Base-by-base conservation (phyloP, 495 filamentous ascomycete genomes). In the Podospora australis region DNA sequence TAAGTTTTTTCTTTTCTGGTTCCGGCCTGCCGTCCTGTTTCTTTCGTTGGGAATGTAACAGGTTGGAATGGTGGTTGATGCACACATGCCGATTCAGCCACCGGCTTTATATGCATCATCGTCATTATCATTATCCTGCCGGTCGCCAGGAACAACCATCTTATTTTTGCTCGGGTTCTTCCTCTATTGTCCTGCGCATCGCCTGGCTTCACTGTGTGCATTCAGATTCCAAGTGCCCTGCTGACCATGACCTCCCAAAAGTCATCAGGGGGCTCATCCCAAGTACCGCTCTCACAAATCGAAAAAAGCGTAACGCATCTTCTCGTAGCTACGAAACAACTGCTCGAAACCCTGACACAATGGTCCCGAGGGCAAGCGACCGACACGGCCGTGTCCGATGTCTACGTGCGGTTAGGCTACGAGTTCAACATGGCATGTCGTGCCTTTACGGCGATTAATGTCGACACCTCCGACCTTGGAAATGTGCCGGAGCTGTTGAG, bases 381-480 rank as follows among this genome's bases (percentile, higher is more conserved):
- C 42, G 92, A 98, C 66, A 85, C 81, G 30, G 87, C 96, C 57
- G 92, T 98, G 29, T 96, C 90, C 22, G 92, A 98, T 65, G 92
- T 98, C 53, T 98, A 98, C 63, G 92, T 98, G 35, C 82, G 94
- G 24, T 70, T 98, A 46, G 92, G 94, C 11, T 98, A 97, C 64
- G 92, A 98, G 66, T 98, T 98, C 73, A 98, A 98, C 65, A 86
- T 97, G 68, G 92, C 92, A 6, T 96, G 90, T 66, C 84, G 92
- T 30, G 90, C 92, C 39, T 98, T 98, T 66, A 87, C 84, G 59
- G 87, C 88, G 30, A 97, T 98, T 59, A 90, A 91, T 26, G 91
- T 98, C 41, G 94, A 97, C 51, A 95, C 88, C 4, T 75, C 80
- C 4, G 92, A 98, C 65, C 77, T 98, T 13, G 92, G 92, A 39